Conservation (phyloP, 192 early-diverging fungal species). For the Coemansia sp. region DNA sequence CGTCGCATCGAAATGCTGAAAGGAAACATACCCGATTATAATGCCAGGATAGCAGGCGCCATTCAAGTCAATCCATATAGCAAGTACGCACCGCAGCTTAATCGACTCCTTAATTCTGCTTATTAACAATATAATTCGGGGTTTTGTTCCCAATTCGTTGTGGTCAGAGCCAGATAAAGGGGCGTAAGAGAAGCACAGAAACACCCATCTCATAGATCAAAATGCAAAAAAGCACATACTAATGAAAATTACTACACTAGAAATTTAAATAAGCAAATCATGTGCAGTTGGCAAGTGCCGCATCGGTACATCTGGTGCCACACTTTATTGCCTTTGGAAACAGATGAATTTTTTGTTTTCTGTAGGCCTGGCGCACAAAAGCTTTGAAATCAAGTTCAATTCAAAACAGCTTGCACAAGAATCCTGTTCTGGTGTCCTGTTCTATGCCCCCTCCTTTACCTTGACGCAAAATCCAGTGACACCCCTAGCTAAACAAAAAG, state of each 20-base stretch:
- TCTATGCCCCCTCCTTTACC: not conserved
- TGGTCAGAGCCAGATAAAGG: no score
- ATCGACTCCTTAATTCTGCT: not conserved
- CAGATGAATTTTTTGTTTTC: not conserved
- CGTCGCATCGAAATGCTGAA: not conserved
- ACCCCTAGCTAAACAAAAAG: not conserved
- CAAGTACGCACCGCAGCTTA: not conserved
- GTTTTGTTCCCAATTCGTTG: no score
- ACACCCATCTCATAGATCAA: not conserved
- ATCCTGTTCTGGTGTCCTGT: not conserved
- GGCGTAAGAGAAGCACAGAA: no score
- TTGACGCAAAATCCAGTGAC: not conserved
- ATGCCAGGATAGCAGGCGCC: not conserved
- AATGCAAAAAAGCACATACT: not conserved
- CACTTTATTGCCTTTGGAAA: not conserved
- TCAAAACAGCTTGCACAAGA: not conserved
- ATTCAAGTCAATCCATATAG: not conserved
- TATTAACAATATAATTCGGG: no score
- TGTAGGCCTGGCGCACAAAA: not conserved
- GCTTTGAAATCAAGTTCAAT: not conserved
- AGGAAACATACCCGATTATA: not conserved
- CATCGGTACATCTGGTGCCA: not conserved
- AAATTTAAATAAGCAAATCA: no score
- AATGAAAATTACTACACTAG: not conserved
- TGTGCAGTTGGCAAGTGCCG: not conserved